Conservation (phyloP, 257 asterid genomes). For the Salvia rosmarinus region DNA sequence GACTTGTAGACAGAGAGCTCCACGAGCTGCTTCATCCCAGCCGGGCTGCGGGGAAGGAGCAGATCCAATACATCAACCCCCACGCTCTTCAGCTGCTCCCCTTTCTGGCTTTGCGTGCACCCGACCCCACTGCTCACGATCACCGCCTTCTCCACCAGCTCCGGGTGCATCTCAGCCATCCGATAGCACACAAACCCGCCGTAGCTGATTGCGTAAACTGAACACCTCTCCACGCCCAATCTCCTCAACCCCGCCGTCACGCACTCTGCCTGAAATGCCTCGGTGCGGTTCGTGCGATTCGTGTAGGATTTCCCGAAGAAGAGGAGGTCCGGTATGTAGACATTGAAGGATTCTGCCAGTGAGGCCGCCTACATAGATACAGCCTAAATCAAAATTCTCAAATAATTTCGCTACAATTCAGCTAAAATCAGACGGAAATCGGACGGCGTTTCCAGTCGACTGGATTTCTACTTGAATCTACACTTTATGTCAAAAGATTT, state of each 20-base stretch:
- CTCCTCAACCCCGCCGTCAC: conserved; percentile 53
- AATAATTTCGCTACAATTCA: not conserved
- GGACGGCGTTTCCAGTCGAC: not conserved
- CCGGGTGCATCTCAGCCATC: conserved; percentile 59
- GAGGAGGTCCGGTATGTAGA: conserved; percentile 68
- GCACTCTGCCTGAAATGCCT: conserved; percentile 63
- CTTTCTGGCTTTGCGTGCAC: conserved; percentile 51
- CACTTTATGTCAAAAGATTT: not conserved
- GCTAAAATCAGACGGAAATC: not conserved
- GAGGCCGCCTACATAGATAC: conserved; percentile 29
- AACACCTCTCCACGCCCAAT: conserved; percentile 57
- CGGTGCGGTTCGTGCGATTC: conserved; percentile 44
- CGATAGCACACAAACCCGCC: conserved; percentile 66
- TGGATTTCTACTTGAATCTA: not conserved
- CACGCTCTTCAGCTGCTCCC: conserved; percentile 47
- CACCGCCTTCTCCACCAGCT: conserved; percentile 66
- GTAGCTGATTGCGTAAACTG: conserved; percentile 67
- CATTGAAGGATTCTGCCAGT: conserved; percentile 50
- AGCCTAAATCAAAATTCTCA: not conserved
- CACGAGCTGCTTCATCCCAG: conserved; percentile 50
- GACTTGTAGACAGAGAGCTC: conserved; percentile 48
- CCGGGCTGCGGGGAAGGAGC: conserved; percentile 55
- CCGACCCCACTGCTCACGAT: conserved; percentile 68
- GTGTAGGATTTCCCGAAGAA: conserved; percentile 68
- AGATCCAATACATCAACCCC: conserved; percentile 51